phyloP scores from a whole-genome alignment of 345 rosid genomes.

The Salix koriyanagi region DNA sequence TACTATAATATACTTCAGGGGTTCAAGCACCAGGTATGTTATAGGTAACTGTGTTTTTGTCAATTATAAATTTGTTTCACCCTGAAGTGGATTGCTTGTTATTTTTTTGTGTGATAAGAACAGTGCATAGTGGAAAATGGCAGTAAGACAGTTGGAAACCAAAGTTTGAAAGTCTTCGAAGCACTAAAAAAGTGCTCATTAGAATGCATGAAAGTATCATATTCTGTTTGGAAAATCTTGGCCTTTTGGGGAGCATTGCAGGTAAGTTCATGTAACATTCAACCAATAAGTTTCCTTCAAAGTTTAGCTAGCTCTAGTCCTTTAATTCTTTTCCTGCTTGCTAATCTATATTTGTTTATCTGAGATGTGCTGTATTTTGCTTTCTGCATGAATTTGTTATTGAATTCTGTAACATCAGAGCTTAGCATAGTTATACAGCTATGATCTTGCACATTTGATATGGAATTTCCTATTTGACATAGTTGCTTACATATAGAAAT shows the following conservation, averaged over 20 bases:
- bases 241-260: slow-evolving; percentile 81
- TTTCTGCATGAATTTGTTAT: background rate
- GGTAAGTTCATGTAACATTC: slow-evolving; percentile 38
- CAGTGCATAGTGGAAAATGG: slow-evolving; percentile 63
- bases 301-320: background rate
- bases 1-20: slow-evolving; percentile 40
- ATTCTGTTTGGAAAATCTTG: slow-evolving; percentile 62
- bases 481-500: background rate
- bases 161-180: slow-evolving; percentile 41
- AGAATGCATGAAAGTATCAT: slow-evolving; percentile 67
- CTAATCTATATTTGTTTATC: background rate
- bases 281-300: slow-evolving; percentile 2
- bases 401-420: background rate
- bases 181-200: slow-evolving; percentile 47
- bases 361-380: background rate
- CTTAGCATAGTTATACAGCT: background rate
- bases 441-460: no score
- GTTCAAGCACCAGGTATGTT: slow-evolving; percentile 54
- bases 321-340: background rate
- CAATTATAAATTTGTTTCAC: slow-evolving; percentile 13
- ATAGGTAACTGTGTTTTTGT: slow-evolving; percentile 11
- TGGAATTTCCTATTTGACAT: background rate
- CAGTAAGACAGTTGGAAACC: slow-evolving; percentile 44
- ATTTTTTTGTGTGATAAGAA: slow-evolving; percentile 29
- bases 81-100: slow-evolving; percentile 18